These are phyloP conservation scores for Malus fusca DNA, from an alignment of 306 rosid genomes.

Conservation along the genomic window DNA sequence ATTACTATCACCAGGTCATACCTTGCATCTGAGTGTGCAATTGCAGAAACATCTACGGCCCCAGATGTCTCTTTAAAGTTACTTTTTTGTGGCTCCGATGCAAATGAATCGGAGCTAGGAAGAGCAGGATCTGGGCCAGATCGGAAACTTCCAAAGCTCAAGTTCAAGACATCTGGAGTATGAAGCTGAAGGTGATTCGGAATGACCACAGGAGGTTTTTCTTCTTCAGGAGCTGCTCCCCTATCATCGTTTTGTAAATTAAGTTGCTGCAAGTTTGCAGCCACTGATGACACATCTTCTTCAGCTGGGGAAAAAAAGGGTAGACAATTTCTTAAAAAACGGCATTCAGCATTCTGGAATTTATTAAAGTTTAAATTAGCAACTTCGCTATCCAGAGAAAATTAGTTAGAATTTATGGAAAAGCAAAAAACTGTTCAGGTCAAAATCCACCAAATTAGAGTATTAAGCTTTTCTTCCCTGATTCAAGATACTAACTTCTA, in stretches of 20 bases:
- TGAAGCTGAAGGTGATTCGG: conserved; percentile 91
- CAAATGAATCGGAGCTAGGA: conserved; percentile 30
- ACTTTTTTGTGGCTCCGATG: conserved; percentile 39
- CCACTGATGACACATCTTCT: conserved; percentile 54
- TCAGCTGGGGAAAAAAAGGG: conserved; percentile 39
- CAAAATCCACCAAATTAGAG: neutral
- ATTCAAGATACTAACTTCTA: neutral
- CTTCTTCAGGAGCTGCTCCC: conserved; percentile 59
- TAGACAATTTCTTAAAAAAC: neutral
- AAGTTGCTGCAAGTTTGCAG: conserved; percentile 70
- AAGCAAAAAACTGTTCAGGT: neutral
- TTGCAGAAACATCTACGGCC: conserved; percentile 52
- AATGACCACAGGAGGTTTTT: conserved; percentile 70
- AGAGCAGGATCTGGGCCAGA: conserved; percentile 37
- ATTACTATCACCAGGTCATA: conserved; percentile 13
- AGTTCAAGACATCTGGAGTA: conserved; percentile 80
- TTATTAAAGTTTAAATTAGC: neutral
- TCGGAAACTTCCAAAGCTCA: conserved; percentile 99
- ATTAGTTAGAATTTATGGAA: neutral
- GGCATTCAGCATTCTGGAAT: neutral
- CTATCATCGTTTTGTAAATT: conserved; percentile 56
- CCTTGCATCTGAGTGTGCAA: conserved; percentile 70
- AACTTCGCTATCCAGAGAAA: neutral
- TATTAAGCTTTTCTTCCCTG: neutral
- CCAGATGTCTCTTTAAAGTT: conserved; percentile 72